These are phyloP conservation scores for Penicillium soppii DNA, from an alignment of 495 filamentous ascomycete genomes.

Conservation along the genomic window DNA sequence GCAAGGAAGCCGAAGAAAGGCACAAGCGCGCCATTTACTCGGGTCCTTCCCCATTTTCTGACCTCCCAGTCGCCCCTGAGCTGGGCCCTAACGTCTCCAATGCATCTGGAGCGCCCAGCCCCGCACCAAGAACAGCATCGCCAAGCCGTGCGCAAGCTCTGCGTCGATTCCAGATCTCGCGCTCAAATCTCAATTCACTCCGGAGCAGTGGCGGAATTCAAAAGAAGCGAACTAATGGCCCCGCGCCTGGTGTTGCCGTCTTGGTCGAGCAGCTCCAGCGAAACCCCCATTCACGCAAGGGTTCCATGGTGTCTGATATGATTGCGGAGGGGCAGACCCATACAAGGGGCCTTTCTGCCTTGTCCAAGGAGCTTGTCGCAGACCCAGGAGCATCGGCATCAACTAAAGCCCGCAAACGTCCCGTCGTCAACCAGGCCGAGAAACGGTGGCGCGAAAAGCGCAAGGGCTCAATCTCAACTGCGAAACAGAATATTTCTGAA, in stretches of 20 bases:
- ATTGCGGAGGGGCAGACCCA: constrained; percentile 19
- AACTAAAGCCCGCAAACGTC: constrained; percentile 36
- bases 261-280: constrained; percentile 44
- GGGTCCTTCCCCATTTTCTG: constrained; percentile 8
- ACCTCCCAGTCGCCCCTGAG: background rate
- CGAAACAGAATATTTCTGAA: constrained; percentile 39
- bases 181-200: constrained; percentile 24
- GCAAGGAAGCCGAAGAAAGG: constrained; percentile 34
- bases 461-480: constrained; percentile 35
- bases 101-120: background rate
- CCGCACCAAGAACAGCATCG: constrained; percentile 11
- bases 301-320: constrained; percentile 39
- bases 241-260: constrained; percentile 34
- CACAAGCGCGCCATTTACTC: constrained; percentile 26
- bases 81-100: background rate
- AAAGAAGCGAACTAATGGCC: constrained; percentile 34
- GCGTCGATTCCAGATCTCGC: constrained; percentile 46
- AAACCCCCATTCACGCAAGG: constrained; percentile 39
- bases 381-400: background rate
- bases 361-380: background rate
- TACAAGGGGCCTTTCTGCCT: background rate
- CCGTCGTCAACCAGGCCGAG: constrained; percentile 46
- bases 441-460: constrained; percentile 43
- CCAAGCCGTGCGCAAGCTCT: constrained; percentile 22
- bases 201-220: constrained; percentile 36